A percentile compares a stretch with the other conserved stretches of the same genome.
phyloP scores from a whole-genome alignment of 2,329 filamentous ascomycete species.

The Fusarium austroafricanum region DNA sequence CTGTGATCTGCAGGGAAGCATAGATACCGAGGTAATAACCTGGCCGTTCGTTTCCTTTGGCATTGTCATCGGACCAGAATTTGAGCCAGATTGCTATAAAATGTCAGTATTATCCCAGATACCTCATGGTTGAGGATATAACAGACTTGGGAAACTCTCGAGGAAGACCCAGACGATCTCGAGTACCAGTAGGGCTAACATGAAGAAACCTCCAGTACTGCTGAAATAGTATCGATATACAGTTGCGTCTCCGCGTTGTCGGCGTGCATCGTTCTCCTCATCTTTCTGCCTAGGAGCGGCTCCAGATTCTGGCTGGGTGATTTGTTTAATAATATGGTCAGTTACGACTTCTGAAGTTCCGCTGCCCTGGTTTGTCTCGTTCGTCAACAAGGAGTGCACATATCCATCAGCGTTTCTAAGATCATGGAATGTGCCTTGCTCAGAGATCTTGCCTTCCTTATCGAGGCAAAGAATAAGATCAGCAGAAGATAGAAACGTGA shows the following conservation, averaged over 20 bases:
- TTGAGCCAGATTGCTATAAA: conserved; percentile 49
- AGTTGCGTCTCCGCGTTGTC: conserved; percentile 46
- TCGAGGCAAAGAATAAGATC: conserved; percentile 42
- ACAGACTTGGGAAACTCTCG: conserved; percentile 48
- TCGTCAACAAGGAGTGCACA: conserved; percentile 7
- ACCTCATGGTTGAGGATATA: too few relatives aligned
- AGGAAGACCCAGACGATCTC: conserved; percentile 45
- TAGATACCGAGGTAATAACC: conserved; percentile 46
- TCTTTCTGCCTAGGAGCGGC: background rate
- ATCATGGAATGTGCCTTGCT: conserved; percentile 50
- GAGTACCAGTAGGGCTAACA: conserved; percentile 37
- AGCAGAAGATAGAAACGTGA: conserved; percentile 45
- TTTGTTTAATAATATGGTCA: background rate
- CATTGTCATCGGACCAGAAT: conserved; percentile 46
- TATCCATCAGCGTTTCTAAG: conserved; percentile 26
- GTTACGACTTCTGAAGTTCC: too few relatives aligned
- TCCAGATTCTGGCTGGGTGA: conserved; percentile 11
- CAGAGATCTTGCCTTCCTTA: conserved; percentile 30
- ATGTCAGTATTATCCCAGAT: background rate
- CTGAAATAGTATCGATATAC: conserved; percentile 48
- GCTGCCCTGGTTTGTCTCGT: background rate
- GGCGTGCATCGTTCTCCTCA: conserved; percentile 34
- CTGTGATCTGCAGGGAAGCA: conserved; percentile 39
- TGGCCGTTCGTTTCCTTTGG: background rate
- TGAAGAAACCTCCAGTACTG: conserved; percentile 43